These are phyloP conservation scores for Rhododendron vialii DNA, from an alignment of 148 eudicot species.

Conservation along the genomic window DNA sequence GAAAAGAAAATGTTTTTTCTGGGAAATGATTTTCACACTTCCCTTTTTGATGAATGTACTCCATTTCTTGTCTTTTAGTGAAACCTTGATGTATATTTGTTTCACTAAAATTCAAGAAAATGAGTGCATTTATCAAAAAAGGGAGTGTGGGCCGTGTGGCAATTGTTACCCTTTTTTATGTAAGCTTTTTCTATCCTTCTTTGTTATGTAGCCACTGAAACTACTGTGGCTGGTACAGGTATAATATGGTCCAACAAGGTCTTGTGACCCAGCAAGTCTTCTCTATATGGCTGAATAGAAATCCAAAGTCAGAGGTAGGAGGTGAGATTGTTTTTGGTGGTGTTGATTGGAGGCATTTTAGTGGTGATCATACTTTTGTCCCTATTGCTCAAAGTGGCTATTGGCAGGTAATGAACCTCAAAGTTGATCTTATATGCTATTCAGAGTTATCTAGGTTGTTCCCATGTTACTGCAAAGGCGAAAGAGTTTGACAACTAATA, in stretches of 20 bases:
- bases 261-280: conserved; percentile 35
- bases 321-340: conserved; percentile 73
- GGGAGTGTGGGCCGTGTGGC: too few species aligned
- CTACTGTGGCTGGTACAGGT: conserved; percentile 22
- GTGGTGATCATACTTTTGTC: conserved; percentile 51
- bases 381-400: conserved; percentile 46
- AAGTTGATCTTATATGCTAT: background rate
- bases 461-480: background rate
- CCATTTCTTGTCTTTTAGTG: too few species aligned
- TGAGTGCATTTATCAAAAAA: too few species aligned
- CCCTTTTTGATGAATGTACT: too few species aligned
- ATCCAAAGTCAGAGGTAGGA: conserved; percentile 33
- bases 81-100: too few species aligned
- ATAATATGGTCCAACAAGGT: conserved; percentile 52
- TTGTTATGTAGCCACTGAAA: background rate
- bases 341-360: conserved; percentile 32
- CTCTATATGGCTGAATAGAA: conserved; percentile 60
- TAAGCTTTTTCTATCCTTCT: background rate
- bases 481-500: background rate
- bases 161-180: background rate
- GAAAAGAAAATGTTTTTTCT: too few species aligned
- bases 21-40: too few species aligned
- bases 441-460: background rate
- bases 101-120: too few species aligned
- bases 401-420: conserved; percentile 46